Base-by-base conservation (phyloP, 2,329 filamentous ascomycete genomes). In the Sporothrix phasma region DNA sequence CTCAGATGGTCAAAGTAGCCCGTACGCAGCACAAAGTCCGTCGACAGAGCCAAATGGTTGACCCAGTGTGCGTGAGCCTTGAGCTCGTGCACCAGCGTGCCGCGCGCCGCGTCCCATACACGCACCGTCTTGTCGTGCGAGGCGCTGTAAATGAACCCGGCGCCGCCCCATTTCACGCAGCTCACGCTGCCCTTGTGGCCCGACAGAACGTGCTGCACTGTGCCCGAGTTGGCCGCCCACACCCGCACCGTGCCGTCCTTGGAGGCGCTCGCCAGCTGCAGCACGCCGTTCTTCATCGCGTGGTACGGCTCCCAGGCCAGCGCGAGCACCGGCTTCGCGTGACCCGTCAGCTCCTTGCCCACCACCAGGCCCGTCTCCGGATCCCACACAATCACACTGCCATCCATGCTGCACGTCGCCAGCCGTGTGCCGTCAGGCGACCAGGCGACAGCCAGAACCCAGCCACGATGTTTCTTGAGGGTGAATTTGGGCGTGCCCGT, bases 301-400 rank as follows among this genome's bases (percentile, higher is more conserved):
- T 97, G 93, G 74, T 92, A 96, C 10, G 94, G 94, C 73, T 97
- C 90, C 94, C 94, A 99, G 0, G 88, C 85, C 54, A 97, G 79
- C 71, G 85, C 91, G 22, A 89, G 93, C 64, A 97, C 88, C 85
- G 90, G 96, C 75, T 96, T 95, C 0, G 84, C 83, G 73, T 97
- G 94, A 0, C 93, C 94, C 71, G 88, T 92, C 70, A 97, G 79
- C 15, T 86, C 81, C 19, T 83, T 81, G 3, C 90, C 89, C 6
- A 89, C 74, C 17, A 87, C 77, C 70, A 89, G 87, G 13, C 94
- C 94, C 3, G 88, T 92, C 67, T 85, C 85, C 0, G 92, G 86
- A 71, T 96, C 87, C 92, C 92, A 97, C 54, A 97, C 78, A 54
- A 92, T 81, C n/a, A 97, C 87, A 0, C 88, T 89, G 72, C 92